Evolutionary conservation across 208 protist genomes (phyloP), one percentile per base, ranked within the genome.

Genomic region (Herpetomonas samuelpessoai): DNA sequence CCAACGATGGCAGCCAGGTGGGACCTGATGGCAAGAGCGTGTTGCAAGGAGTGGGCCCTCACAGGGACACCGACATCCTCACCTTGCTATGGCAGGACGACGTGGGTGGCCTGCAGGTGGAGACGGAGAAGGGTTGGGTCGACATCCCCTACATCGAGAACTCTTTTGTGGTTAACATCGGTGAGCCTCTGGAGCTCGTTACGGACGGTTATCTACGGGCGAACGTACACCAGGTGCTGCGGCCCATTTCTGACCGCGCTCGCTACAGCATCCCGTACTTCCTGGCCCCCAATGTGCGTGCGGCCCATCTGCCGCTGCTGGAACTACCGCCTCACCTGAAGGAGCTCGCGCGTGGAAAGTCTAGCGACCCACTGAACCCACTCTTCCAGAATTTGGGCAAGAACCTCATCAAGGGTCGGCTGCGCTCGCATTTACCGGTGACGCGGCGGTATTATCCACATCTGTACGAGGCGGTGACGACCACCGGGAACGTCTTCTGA

Each of bases 201-300:
- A 62, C 57, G 19, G 48, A 50, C 45, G 57, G 57, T 38, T 62
- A 62, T n/a, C 44, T 62, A 3, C 38, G 29, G 21, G 57, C 57
- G 25, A 62, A 62, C 57, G 24, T 62, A 10, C 57, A 62, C 26
- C 57, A 52, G 19, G 57, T 62, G 26, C 22, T 53, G 45, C 57
- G 31, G 18, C 38, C 57, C 3, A 31, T n/a, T 45, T 28, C 31
- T 3, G 52, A 3, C 45, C 28, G 31, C 38, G 50, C 57, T 31
- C 57, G 57, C 18, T 62, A 62, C 57, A 44, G 25, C 45, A 62
- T 62, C 44, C 57, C 57, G 2, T 62, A 52, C 45, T 62, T 62
- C 44, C 57, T 62, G 27, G 21, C 44, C 10, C 50, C 38, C 14
- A 62, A 62, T 21, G 44, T 62, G 2, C 44, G 44, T 18, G 57